phyloP scores from a whole-genome alignment of 306 rosid species.

The Castanospermum australe region DNA sequence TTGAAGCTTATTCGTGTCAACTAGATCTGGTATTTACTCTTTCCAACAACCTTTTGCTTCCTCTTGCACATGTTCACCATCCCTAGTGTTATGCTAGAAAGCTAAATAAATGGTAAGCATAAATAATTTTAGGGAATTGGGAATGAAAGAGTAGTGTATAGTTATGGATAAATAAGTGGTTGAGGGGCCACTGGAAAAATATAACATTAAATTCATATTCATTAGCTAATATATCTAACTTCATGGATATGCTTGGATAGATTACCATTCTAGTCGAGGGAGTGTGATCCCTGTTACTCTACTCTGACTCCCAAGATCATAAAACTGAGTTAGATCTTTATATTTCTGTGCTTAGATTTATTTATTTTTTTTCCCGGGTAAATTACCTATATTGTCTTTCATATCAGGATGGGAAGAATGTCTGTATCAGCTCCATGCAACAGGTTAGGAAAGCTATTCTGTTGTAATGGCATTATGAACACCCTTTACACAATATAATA shows the following conservation, averaged over 20 bases:
- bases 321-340: not conserved
- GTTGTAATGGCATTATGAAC: slow-evolving; percentile 8
- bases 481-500: not conserved
- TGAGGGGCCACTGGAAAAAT: not conserved
- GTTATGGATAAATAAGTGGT: slow-evolving; percentile 4
- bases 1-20: slow-evolving; percentile 53
- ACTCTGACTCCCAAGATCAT: slow-evolving; percentile 4
- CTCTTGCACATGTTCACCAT: slow-evolving; percentile 14
- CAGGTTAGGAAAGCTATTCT: slow-evolving; percentile 62
- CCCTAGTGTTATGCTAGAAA: slow-evolving; percentile 3
- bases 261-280: slow-evolving; percentile 8
- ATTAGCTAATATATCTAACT: not conserved
- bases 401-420: slow-evolving; percentile 66
- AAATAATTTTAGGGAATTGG: not conserved
- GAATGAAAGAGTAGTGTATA: not conserved
- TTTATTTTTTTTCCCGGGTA: not conserved
- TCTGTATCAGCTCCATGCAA: slow-evolving; percentile 72
- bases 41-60: slow-evolving; percentile 14
- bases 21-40: slow-evolving; percentile 64
- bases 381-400: slow-evolving; percentile 8
- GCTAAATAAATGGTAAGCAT: not conserved
- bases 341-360: not conserved
- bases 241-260: slow-evolving; percentile 13
- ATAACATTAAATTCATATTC: not conserved
- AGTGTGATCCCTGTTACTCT: slow-evolving; percentile 9